These are phyloP conservation scores for Hymenoscyphus fraxineus DNA, from an alignment of 2,329 filamentous ascomycete species.

Conservation along the genomic window DNA sequence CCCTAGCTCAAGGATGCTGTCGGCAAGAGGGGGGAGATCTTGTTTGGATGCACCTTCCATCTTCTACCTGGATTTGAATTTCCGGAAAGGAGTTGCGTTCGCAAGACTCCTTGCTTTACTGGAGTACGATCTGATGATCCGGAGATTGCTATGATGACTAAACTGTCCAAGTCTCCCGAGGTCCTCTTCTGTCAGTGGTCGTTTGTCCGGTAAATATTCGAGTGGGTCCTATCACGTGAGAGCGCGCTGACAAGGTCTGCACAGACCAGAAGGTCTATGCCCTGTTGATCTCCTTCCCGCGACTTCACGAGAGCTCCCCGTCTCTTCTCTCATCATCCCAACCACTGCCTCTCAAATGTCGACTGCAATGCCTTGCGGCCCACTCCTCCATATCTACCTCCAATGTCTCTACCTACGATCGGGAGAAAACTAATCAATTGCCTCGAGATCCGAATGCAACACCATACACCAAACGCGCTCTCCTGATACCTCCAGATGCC, in stretches of 20 bases:
- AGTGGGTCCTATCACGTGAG: no score
- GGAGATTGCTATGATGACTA: background rate
- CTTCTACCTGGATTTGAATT: background rate
- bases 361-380: slow-evolving; percentile 24
- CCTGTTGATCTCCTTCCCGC: background rate
- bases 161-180: no score
- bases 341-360: slow-evolving; percentile 26
- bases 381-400: slow-evolving; percentile 6
- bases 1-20: slow-evolving; percentile 30
- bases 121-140: background rate
- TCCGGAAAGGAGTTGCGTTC: background rate
- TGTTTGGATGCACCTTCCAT: slow-evolving; percentile 9
- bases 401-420: slow-evolving; percentile 17
- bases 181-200: no score
- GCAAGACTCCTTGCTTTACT: background rate
- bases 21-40: slow-evolving; percentile 27
- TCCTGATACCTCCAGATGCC: slow-evolving; percentile 22
- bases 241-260: background rate
- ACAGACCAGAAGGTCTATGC: background rate
- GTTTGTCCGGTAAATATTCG: no score
- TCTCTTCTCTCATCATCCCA: slow-evolving; percentile 18
- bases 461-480: slow-evolving; percentile 24
- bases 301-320: background rate
- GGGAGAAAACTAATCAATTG: slow-evolving; percentile 17
- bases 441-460: slow-evolving; percentile 25